Conservation (phyloP, 805 yeast species). For the Candida ficus region DNA sequence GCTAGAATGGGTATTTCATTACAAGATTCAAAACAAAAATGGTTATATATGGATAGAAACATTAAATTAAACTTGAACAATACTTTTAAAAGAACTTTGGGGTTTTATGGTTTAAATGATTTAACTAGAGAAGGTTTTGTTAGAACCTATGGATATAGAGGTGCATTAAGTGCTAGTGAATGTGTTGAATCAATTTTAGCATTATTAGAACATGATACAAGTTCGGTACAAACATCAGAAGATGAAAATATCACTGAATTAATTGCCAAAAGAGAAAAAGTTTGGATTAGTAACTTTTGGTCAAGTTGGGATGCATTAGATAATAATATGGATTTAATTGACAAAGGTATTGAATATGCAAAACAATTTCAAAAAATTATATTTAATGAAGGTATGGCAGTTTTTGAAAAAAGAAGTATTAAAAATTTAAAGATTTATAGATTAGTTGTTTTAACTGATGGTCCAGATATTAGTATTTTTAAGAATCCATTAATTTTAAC, state of each 20-base stretch:
- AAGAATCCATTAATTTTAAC: conserved; percentile 82
- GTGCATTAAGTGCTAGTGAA: conserved; percentile 86
- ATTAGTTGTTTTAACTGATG: conserved; percentile 84
- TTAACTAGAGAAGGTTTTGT: conserved; percentile 82
- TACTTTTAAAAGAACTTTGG: conserved; percentile 66
- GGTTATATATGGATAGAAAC: conserved; percentile 84
- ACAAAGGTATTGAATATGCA: conserved; percentile 79
- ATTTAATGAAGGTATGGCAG: conserved; percentile 84
- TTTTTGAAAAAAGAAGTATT: conserved; percentile 75
- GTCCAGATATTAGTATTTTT: conserved; percentile 73
- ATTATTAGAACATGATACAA: conserved; percentile 63
- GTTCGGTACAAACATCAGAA: conserved; percentile 21
- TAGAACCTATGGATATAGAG: conserved; percentile 81
- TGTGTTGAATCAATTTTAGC: conserved; percentile 88
- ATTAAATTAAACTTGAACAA: conserved; percentile 68
- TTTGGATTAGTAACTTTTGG: conserved; percentile 76
- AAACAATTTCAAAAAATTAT: conserved; percentile 75
- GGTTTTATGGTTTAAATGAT: conserved; percentile 76
- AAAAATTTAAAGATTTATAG: conserved; percentile 78
- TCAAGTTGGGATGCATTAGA: conserved; percentile 60
- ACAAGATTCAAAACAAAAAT: conserved; percentile 81
- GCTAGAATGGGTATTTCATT: conserved; percentile 95
- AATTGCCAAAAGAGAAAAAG: conserved; percentile 44
- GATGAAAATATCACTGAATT: conserved; percentile 27
- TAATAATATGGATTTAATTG: conserved; percentile 44